A percentile compares a stretch with the other conserved stretches of the same genome.
Evolutionary conservation across 1,284 basidiomycete species (phyloP).

Genomic region (Sanghuangporus sanghuang): DNA sequence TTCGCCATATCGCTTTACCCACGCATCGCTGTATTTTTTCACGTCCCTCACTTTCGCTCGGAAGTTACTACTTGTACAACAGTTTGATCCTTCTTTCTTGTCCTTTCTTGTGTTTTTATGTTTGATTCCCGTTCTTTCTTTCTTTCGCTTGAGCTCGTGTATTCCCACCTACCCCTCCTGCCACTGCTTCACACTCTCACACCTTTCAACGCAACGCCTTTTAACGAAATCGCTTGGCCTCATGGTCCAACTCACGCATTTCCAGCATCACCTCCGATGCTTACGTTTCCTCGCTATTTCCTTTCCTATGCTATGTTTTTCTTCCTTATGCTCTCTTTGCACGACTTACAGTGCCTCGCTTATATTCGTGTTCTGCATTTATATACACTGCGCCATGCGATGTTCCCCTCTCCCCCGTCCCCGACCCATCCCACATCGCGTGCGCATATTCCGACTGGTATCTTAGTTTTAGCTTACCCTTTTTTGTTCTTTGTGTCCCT

Average conservation of each 20-base stretch:
- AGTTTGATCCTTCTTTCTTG: neutral
- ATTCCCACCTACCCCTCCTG: neutral
- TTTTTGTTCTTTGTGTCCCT: neutral
- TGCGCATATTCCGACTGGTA: neutral
- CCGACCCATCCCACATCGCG: neutral
- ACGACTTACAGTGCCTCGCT: neutral
- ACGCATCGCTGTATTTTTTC: neutral
- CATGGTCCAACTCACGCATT: neutral
- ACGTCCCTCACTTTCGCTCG: neutral
- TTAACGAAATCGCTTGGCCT: neutral
- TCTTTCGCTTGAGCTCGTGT: neutral
- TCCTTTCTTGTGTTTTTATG: neutral
- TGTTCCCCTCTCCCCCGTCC: neutral
- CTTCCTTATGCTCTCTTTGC: neutral
- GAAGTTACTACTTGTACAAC: neutral
- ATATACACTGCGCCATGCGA: neutral
- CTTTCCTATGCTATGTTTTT: no score
- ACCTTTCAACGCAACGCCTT: neutral
- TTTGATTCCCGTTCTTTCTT: neutral
- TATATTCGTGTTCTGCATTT: neutral
- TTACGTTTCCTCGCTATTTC: no score
- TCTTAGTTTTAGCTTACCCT: neutral
- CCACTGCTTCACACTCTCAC: neutral
- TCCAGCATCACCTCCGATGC: neutral
- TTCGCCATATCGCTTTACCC: neutral